Evolutionary conservation across 2,329 filamentous ascomycete genomes (phyloP), one percentile per base, ranked within the genome.

Genomic region (Fonsecaea pugnacius): DNA sequence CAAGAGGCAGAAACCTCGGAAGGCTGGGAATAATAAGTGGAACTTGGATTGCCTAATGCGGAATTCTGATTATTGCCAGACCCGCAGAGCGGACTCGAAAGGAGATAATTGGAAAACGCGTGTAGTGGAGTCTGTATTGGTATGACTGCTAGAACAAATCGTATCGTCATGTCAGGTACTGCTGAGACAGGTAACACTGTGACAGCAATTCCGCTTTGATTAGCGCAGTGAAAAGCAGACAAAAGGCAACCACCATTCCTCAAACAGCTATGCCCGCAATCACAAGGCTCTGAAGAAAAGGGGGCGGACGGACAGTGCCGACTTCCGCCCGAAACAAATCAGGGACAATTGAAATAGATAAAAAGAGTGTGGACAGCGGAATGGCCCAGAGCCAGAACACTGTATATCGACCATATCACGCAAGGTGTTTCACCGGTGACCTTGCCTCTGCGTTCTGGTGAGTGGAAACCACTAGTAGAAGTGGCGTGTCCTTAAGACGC

Each of bases 171-270:
- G 43, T 27, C 43, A 27, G 43, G 9, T 48, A 48, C 43, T 24
- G 43, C 43, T 27, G 43, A 48, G 4, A 14, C 8, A 30, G 4
- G 4, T 30, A 30, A 30, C 27, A 4, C 27, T 30, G 43, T 24
- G 10, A 24, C 43, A 48, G 18, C 21, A 18, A 27, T 24, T 48
- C 24, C 43, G 24, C 18, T 48, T 4, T 48, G 43, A 48, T 21
- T 48, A 48, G 43, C 10, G 18, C n/a, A 10, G 27, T 18, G 1
- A 48, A 24, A 48, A 48, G 43, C 4, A 48, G 43, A 12, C 33
- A 46, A 46, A 58, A 63, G 54, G 53, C 60, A 63, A 43, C 54
- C 33, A 63, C 60, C 55, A 58, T 58, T 10, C 60, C 60, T 33
- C 24, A 58, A 58, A 53, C 33, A 63, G 55, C 6, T 21, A 63